Base-by-base conservation (phyloP, 441 rosid genomes). In the Eutrema salsugineum region DNA sequence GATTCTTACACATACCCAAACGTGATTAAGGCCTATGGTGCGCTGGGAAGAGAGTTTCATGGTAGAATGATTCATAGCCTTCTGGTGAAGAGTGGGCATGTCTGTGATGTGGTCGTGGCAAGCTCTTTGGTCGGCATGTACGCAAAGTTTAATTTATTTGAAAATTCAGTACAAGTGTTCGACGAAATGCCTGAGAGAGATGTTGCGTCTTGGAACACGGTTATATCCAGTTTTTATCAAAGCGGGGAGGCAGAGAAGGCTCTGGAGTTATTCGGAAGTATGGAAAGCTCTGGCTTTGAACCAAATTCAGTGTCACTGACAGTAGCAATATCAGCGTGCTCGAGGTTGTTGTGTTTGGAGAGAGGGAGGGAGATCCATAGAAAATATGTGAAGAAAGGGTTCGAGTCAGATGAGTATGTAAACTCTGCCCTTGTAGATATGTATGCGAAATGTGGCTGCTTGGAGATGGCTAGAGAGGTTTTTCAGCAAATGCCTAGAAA, bases 171-270 rank as follows among this genome's bases (percentile, higher is more conserved):
- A 6, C 63, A 75, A 58, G 0, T 87, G 88, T 91, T 91, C 66
- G 87, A 84, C 47, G 90, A 91, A 83, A 89, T 91, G 84, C 51
- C 81, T 62, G 84, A 79, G 0, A 84, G 93, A 78, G 94, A 91
- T 49, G 87, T 87, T 54, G 89, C 80, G 1, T 68, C 83, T 78
- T 89, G 96, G 93, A 89, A 89, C 71, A 59, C 87, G 0, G 84
- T 89, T 9, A 86, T 91, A 56, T 89, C 94, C 14, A 82, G 92
- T 74, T 83, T 71, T 70, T 83, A 86, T 77, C 96, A 91, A 46
- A 76, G 62, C 17, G 91, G 97, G 32, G 74, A 81, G 56, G 80
- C 85, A 11, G 81, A 80, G 74, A 82, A 84, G 68, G 89, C 88
- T 6, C 35, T 91, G 75, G 87, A 83, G 19, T 44, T 86, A 11